A percentile compares a stretch with the other conserved stretches of the same genome.
phyloP scores from a whole-genome alignment of 73 alveolate genomes.

The Breviolum minutum region DNA sequence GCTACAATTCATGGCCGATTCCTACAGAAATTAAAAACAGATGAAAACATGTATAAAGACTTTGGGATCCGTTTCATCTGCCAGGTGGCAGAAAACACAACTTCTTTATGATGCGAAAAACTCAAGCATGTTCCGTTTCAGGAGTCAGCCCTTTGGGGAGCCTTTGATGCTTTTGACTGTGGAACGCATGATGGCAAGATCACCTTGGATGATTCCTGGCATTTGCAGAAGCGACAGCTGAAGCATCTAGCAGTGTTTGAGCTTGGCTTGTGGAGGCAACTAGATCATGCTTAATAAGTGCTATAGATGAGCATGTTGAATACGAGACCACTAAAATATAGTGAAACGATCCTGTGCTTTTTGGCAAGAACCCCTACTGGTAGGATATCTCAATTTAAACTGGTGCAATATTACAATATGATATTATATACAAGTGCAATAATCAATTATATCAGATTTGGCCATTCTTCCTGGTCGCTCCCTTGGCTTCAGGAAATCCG shows the following conservation, averaged over 20 bases:
- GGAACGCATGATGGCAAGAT: slow-evolving; percentile 40
- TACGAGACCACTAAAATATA: background rate
- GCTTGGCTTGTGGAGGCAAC: background rate
- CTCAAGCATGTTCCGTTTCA: background rate
- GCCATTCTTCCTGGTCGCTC: background rate
- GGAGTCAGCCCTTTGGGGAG: slow-evolving; percentile 68
- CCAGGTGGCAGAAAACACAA: no score
- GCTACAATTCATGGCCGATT: no score
- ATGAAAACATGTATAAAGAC: no score
- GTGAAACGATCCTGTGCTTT: no score
- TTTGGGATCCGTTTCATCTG: no score
- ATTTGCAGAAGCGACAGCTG: background rate
- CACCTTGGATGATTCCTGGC: slow-evolving; percentile 15
- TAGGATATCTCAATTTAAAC: no score
- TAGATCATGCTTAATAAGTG: background rate
- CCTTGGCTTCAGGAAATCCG: background rate
- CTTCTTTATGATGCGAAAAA: no score
- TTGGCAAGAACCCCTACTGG: no score
- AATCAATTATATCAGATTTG: no score
- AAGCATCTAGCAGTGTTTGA: background rate
- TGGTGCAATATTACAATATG: no score
- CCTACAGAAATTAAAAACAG: no score
- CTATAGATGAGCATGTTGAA: background rate
- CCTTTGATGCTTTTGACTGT: slow-evolving; percentile 33
- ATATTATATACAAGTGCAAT: no score